These are phyloP conservation scores for Tricholoma hemisulphureum DNA, from an alignment of 768 basidiomycete species.

Conservation along the genomic window DNA sequence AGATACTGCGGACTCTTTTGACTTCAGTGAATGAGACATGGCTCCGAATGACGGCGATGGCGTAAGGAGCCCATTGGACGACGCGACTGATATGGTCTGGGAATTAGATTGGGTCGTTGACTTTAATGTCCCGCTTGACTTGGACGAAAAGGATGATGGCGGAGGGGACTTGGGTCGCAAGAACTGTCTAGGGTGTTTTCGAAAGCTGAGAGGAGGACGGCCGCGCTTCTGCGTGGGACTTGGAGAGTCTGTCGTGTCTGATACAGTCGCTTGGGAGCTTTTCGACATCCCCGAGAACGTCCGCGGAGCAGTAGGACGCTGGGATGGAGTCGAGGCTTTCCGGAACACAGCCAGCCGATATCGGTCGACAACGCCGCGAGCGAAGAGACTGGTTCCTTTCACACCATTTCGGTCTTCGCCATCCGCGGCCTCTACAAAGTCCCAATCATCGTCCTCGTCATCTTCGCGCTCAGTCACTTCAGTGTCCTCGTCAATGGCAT, in stretches of 20 bases:
- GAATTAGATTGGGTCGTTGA: constrained; percentile 44
- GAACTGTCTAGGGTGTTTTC: constrained; percentile 72
- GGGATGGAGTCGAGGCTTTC: constrained; percentile 68
- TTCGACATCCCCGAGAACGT: constrained; percentile 60
- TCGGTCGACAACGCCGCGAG: constrained; percentile 88
- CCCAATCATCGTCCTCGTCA: constrained; percentile 87
- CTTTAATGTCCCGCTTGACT: constrained; percentile 37
- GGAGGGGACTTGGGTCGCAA: constrained; percentile 70
- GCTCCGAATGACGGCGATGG: constrained; percentile 60
- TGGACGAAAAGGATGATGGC: constrained; percentile 40
- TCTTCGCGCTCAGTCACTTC: constrained; percentile 47
- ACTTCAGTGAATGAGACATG: constrained; percentile 69
- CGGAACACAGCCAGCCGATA: constrained; percentile 85
- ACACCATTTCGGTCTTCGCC: constrained; percentile 83
- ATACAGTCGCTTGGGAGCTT: constrained; percentile 42
- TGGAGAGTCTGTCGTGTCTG: constrained; percentile 43
- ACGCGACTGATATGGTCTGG: constrained; percentile 45
- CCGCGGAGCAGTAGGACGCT: constrained; percentile 40
- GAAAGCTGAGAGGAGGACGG: constrained; percentile 61
- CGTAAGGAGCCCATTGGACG: constrained; percentile 53
- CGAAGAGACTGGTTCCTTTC: constrained; percentile 78
- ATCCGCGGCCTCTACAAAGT: constrained; percentile 78
- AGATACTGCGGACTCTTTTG: constrained; percentile 76
- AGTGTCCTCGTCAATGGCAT: constrained; percentile 49
- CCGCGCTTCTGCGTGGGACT: constrained; percentile 63